Conservation (phyloP, 495 filamentous ascomycete species). For the Podospora anserina region DNA sequence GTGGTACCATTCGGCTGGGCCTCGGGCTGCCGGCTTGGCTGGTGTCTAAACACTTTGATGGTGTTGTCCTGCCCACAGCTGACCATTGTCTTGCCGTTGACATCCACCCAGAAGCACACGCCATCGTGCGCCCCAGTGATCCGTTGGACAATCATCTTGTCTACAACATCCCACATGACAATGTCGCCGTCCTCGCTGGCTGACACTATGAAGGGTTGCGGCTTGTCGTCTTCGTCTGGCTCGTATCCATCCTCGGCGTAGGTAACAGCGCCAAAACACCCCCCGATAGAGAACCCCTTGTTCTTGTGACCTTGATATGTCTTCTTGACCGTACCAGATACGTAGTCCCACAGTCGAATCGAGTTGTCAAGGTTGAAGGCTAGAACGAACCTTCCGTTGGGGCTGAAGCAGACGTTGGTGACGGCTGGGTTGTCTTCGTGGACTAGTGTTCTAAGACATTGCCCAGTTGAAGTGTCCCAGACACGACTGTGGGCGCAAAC, state of each 20-base stretch:
- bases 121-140: slow-evolving; percentile 65
- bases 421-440: slow-evolving; percentile 95
- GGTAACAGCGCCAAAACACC: slow-evolving; percentile 70
- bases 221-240: slow-evolving; percentile 25
- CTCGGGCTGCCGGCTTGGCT: background rate
- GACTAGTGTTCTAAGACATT: slow-evolving; percentile 89
- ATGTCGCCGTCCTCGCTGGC: slow-evolving; percentile 86
- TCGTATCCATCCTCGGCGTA: slow-evolving; percentile 22
- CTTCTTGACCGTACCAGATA: slow-evolving; percentile 80
- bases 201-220: slow-evolving; percentile 61
- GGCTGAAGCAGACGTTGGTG: slow-evolving; percentile 84
- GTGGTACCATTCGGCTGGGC: slow-evolving; percentile 11
- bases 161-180: slow-evolving; percentile 84
- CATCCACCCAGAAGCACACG: slow-evolving; percentile 81
- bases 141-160: slow-evolving; percentile 75
- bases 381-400: slow-evolving; percentile 88
- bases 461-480: slow-evolving; percentile 94
- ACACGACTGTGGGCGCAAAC: slow-evolving; percentile 54
- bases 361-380: slow-evolving; percentile 89
- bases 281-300: slow-evolving; percentile 73
- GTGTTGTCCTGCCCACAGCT: slow-evolving; percentile 44
- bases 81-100: slow-evolving; percentile 44
- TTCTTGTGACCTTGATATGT: slow-evolving; percentile 95
- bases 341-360: slow-evolving; percentile 91
- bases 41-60: slow-evolving; percentile 43